Percentiles rank a stretch among this genome's conserved stretches.
Conservation (phyloP, 2,329 filamentous ascomycete species). For the Pseudopyricularia javanii region DNA sequence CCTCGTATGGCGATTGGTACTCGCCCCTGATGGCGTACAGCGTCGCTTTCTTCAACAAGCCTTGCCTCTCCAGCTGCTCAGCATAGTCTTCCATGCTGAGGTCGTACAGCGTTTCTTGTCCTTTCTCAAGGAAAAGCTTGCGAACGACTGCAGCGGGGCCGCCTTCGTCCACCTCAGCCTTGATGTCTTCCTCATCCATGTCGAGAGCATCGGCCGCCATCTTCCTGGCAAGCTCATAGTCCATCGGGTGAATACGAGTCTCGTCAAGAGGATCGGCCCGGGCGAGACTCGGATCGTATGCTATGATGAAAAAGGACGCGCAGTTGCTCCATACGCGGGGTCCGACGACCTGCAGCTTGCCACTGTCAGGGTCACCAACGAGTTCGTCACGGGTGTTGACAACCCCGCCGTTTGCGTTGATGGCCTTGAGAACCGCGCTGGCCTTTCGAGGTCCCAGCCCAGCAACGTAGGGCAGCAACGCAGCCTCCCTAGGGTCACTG, state of each 20-base stretch:
- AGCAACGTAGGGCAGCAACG: constrained; percentile 79
- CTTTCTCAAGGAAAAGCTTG: constrained; percentile 88
- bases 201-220: constrained; percentile 97
- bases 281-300: constrained; percentile 71
- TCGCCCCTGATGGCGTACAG: constrained; percentile 94
- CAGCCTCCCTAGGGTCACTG: constrained; percentile 67
- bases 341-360: constrained; percentile 68
- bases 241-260: constrained; percentile 93
- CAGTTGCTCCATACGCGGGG: constrained; percentile 93
- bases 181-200: constrained; percentile 94
- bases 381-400: constrained; percentile 79
- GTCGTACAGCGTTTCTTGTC: constrained; percentile 91
- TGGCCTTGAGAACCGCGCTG: constrained; percentile 71
- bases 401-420: constrained; percentile 80
- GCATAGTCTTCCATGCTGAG: constrained; percentile 94
- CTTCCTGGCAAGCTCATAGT: constrained; percentile 95
- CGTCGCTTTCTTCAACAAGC: constrained; percentile 71
- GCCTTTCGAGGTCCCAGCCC: constrained; percentile 90
- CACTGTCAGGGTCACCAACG: constrained; percentile 73
- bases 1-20: constrained; percentile 85
- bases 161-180: constrained; percentile 83
- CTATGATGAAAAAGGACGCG: constrained; percentile 86
- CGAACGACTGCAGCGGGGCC: constrained; percentile 83
- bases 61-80: constrained; percentile 85
- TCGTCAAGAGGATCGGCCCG: constrained; percentile 89